A percentile compares a stretch with the other conserved stretches of the same genome.
Conservation (phyloP, 2,329 filamentous ascomycete species). For the Alternaria incomplexa region DNA sequence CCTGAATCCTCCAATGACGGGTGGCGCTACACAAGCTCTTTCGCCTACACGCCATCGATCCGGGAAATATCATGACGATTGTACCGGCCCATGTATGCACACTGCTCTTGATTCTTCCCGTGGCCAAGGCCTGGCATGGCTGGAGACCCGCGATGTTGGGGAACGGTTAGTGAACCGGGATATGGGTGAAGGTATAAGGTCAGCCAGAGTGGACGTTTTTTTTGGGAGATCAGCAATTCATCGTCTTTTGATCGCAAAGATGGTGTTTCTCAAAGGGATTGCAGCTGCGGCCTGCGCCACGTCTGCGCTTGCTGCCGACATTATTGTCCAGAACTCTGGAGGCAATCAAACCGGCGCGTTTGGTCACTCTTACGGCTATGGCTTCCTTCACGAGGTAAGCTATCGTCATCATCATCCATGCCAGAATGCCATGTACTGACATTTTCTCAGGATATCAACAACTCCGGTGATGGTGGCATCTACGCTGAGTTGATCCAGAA, state of each 20-base stretch:
- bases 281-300: conserved; percentile 30
- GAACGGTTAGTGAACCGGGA: background rate
- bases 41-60: background rate
- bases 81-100: conserved; percentile 7
- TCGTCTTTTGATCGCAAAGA: conserved; percentile 20
- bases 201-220: background rate
- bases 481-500: conserved; percentile 76
- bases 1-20: conserved; percentile 32
- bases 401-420: background rate
- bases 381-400: conserved; percentile 39
- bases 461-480: conserved; percentile 74
- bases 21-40: conserved; percentile 2
- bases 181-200: conserved; percentile 7
- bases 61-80: conserved; percentile 14
- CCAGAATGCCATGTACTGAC: background rate
- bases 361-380: conserved; percentile 38
- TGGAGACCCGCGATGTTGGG: background rate
- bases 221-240: conserved; percentile 6
- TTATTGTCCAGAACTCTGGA: conserved; percentile 33
- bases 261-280: conserved; percentile 27
- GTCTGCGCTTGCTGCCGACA: conserved; percentile 30
- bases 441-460: conserved; percentile 57
- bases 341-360: conserved; percentile 39
- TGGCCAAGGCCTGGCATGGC: conserved; percentile 13
- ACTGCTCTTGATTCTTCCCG: conserved; percentile 9